Percentiles rank a stretch among this genome's conserved stretches.
phyloP scores from a whole-genome alignment of 495 filamentous ascomycete genomes.

The Penicillium herquei region DNA sequence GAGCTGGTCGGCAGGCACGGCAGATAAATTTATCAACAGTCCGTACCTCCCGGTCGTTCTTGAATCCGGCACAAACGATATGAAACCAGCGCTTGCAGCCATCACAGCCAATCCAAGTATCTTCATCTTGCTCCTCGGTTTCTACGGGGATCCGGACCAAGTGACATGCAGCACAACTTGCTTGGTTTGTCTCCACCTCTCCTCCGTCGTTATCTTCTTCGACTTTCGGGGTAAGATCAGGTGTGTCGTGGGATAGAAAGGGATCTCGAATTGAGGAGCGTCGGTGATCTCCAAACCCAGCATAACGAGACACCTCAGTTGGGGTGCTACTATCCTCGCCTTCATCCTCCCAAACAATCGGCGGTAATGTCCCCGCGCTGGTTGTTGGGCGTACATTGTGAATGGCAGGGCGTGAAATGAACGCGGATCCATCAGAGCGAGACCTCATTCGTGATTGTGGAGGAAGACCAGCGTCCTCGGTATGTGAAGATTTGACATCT shows the following conservation, averaged over 20 bases:
- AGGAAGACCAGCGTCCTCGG: neutral
- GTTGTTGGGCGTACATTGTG: conserved; percentile 41
- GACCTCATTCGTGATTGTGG: conserved; percentile 43
- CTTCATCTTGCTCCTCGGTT: conserved; percentile 48
- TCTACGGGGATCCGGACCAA: conserved; percentile 46
- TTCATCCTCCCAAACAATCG: conserved; percentile 41
- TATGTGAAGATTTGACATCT: conserved; percentile 13
- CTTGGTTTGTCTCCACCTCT: conserved; percentile 32
- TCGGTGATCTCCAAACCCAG: conserved; percentile 5
- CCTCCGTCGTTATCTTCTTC: conserved; percentile 38
- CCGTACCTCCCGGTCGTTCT: conserved; percentile 65
- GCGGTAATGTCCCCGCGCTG: conserved; percentile 39
- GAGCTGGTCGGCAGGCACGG: conserved; percentile 52
- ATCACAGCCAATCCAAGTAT: conserved; percentile 73
- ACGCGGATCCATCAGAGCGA: conserved; percentile 46
- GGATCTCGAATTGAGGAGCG: neutral
- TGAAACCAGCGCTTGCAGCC: conserved; percentile 76
- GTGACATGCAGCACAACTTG: conserved; percentile 52
- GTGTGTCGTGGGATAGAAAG: conserved; percentile 6
- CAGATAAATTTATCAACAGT: conserved; percentile 75
- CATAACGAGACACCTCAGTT: conserved; percentile 10
- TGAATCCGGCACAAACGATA: conserved; percentile 69
- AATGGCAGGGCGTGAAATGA: conserved; percentile 39
- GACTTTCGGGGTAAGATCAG: conserved; percentile 21
- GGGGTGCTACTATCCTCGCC: conserved; percentile 21